phyloP scores from a whole-genome alignment of 345 rosid species.

The Citrus australasica region DNA sequence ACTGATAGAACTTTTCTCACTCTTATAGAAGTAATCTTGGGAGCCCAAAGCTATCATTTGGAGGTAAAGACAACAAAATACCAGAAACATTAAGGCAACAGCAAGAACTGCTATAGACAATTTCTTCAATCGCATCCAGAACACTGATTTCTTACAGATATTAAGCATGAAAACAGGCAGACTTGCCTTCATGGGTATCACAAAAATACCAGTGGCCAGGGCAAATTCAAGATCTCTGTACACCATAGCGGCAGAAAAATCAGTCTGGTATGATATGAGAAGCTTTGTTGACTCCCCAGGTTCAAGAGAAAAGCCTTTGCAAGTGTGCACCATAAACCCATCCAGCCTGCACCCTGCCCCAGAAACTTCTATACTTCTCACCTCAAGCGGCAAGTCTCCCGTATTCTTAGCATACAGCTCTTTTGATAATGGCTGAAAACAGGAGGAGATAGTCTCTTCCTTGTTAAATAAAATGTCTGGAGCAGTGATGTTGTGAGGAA shows the following conservation, averaged over 20 bases:
- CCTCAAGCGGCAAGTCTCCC: constrained; percentile 64
- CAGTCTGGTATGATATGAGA: constrained; percentile 47
- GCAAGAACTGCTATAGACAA: constrained; percentile 34
- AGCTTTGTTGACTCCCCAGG: constrained; percentile 68
- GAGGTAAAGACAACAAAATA: constrained; percentile 39
- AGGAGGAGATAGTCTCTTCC: constrained; percentile 34
- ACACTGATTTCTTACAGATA: constrained; percentile 55
- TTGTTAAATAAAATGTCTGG: constrained; percentile 27
- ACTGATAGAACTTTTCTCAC: constrained; percentile 26
- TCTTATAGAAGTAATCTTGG: constrained; percentile 30
- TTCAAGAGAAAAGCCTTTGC: constrained; percentile 49
- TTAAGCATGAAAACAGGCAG: constrained; percentile 51
- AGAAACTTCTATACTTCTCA: constrained; percentile 51
- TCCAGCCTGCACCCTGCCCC: constrained; percentile 48
- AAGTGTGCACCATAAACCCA: constrained; percentile 55
- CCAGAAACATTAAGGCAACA: constrained; percentile 40
- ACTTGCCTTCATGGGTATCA: constrained; percentile 70
- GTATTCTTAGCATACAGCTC: constrained; percentile 58
- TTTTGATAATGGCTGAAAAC: constrained; percentile 51
- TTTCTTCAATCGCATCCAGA: constrained; percentile 63
- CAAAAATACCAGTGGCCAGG: constrained; percentile 52
- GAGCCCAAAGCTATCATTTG: constrained; percentile 30
- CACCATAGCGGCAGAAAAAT: constrained; percentile 46
- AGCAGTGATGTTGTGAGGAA: constrained; percentile 36
- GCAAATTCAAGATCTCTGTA: constrained; percentile 53